Evolutionary conservation across 169 alveolate genomes (phyloP), one percentile per base, ranked within the genome.

Genomic region (Plasmodium knowlesi): DNA sequence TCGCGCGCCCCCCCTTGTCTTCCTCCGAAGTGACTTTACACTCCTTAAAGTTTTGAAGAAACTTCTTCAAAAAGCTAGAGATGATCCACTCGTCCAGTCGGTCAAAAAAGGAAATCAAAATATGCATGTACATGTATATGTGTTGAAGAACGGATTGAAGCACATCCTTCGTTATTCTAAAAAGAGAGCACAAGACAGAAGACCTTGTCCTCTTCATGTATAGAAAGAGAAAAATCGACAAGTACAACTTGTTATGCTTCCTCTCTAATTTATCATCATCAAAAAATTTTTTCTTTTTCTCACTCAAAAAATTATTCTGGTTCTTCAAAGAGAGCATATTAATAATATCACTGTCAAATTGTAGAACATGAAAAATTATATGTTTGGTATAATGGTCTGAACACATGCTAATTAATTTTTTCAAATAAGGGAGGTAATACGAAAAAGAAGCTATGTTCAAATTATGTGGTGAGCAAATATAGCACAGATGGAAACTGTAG

Each of bases 321-420:
- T 57, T 57, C 16, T 34, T 57, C 50, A 89, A 78, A 54, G 79
- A 39, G 34, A 89, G 9, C 94, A 89, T 89, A 67, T 79, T 89
- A 37, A 89, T 89, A 37, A 89, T 43, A 76, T 89, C 94, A 30
- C 89, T 79, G 79, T 89, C 94, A 37, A 89, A 79, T 41, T 80
- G 25, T 89, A 89, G 79, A 8, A 61, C 71, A 16, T 89, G 83
- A 80, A 89, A 89, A 22, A 89, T 89, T 2, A 89, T 57, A 54
- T 89, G n/a, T 41, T 54, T 89, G 6, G 94, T 89, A 39, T 89
- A 79, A 19, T 53, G 43, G 34, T 85, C 93, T 4, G 53, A 39
- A 9, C 71, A 83, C 9, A 89, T 61, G 10, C 83, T 16, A n/a
- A 89, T 30, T 22, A 89, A 5, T 34, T 89, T 89, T 79, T 89